A percentile compares a stretch with the other conserved stretches of the same genome.
phyloP scores from a whole-genome alignment of 2,329 filamentous ascomycete species.

The Trichoderma sp. region DNA sequence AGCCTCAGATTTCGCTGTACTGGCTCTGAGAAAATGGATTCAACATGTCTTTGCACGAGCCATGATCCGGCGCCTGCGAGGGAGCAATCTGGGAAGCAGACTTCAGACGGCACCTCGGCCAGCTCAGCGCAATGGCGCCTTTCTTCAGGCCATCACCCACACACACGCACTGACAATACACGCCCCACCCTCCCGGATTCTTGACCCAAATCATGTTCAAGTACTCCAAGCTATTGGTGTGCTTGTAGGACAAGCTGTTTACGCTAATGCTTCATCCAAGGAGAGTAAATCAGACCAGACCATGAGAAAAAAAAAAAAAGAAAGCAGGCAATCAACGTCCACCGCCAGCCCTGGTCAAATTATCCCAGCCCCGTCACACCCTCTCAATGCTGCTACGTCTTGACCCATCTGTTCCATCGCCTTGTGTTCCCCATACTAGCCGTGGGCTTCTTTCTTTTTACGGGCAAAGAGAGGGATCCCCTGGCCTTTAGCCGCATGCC shows the following conservation, averaged over 20 bases:
- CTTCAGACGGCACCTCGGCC: neutral
- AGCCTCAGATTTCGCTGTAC: neutral
- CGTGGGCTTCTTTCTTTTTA: neutral
- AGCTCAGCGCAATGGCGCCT: neutral
- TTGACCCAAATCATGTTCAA: neutral
- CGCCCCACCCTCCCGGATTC: constrained; percentile 18
- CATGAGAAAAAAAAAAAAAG: neutral
- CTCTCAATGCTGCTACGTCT: constrained; percentile 14
- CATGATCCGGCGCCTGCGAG: neutral
- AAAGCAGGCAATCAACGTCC: constrained; percentile 21
- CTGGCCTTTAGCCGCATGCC: neutral
- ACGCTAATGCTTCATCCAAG: neutral
- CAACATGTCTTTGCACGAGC: neutral
- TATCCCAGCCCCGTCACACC: constrained; percentile 5
- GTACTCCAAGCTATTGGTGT: neutral
- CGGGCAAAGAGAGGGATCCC: neutral
- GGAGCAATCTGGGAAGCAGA: neutral
- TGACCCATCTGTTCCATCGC: constrained; percentile 21
- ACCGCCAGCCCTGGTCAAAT: constrained; percentile 23
- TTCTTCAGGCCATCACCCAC: neutral
- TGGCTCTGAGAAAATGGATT: neutral
- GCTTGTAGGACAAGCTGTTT: neutral
- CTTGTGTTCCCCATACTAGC: constrained; percentile 25
- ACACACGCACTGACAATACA: constrained; percentile 17
- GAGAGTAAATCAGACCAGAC: neutral